Conservation (phyloP, 306 rosid species). For the Fagus sylvatica region DNA sequence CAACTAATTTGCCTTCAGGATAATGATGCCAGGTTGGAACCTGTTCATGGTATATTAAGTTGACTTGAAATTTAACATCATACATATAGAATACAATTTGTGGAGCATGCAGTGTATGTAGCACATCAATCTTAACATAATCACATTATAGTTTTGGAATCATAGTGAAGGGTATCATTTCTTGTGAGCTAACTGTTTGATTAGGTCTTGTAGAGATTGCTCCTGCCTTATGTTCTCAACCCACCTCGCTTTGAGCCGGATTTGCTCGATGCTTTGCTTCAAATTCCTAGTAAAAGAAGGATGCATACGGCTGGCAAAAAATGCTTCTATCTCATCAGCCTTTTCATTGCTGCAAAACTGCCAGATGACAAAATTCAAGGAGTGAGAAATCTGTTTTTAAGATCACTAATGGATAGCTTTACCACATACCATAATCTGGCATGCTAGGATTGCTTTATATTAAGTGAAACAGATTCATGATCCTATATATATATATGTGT, state of each 20-base stretch:
- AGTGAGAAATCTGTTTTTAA: constrained; percentile 4
- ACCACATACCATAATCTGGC: too few species aligned
- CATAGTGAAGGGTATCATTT: constrained; percentile 17
- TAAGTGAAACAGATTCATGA: not conserved
- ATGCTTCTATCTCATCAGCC: constrained; percentile 56
- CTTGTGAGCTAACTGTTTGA: constrained; percentile 38
- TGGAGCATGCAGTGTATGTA: not conserved
- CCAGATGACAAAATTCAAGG: constrained; percentile 19
- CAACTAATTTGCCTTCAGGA: not conserved
- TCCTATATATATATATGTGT: too few species aligned
- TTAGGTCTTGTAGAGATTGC: constrained; percentile 34
- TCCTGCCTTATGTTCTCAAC: constrained; percentile 41
- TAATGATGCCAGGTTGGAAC: constrained; percentile 11
- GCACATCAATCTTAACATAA: not conserved
- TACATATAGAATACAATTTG: not conserved
- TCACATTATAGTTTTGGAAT: constrained; percentile 3
- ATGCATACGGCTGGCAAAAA: constrained; percentile 37
- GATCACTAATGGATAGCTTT: too few species aligned
- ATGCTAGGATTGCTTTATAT: constrained; percentile 7
- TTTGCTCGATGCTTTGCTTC: constrained; percentile 50
- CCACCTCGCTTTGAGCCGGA: constrained; percentile 74
- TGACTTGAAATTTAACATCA: not conserved
- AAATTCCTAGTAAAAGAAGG: constrained; percentile 47
- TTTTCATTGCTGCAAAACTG: constrained; percentile 56
- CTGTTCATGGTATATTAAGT: not conserved